Evolutionary conservation across 495 filamentous ascomycete genomes (phyloP), one percentile per base, ranked within the genome.

Genomic region (Penicillium robsamsonii): DNA sequence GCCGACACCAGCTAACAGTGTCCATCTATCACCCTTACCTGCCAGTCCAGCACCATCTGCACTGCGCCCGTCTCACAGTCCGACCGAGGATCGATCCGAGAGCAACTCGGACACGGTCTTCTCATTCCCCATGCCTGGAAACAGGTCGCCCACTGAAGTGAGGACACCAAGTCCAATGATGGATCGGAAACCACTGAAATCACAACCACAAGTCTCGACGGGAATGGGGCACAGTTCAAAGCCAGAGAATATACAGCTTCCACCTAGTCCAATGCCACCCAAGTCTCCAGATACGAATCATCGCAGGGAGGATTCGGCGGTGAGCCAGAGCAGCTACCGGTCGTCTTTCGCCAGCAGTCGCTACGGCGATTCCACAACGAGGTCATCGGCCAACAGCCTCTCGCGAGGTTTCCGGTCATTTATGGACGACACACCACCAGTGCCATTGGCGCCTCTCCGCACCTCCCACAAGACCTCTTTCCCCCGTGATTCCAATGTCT

Each of bases 51-150:
- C 73, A 63, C 63, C 76, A 70, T 65, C 72, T 43, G 75, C 77
- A 7, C 67, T 73, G 53, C 69, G 63, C 35, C 58, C 64, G 48
- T 74, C 71, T 4, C 65, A 76, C 41, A 83, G 74, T 59, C 75
- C 72, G 41, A 80, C 79, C 5, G 60, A 62, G 4, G 46, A 64
- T 46, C 59, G 59, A 12, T 58, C 65, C 1, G 53, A 71, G 49
- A 65, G 74, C 27, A 81, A 83, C 56, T 65, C 84, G 48, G 86
- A 88, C 53, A 78, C 71, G 46, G 77, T 83, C 0, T 87, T 89
- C 57, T 83, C 87, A 9, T 88, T 86, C 68, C 85, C 77, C 47
- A 79, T 74, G 66, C 67, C 69, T 2, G 75, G 67, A 18, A 71
- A 75, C 30, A 70, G 77, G 60, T 67, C 68, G 7, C 64, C 63